Percentiles rank a stretch among this genome's conserved stretches.
These are phyloP conservation scores for Eucalyptus sp. DNA, from an alignment of 345 rosid species.

Conservation along the genomic window DNA sequence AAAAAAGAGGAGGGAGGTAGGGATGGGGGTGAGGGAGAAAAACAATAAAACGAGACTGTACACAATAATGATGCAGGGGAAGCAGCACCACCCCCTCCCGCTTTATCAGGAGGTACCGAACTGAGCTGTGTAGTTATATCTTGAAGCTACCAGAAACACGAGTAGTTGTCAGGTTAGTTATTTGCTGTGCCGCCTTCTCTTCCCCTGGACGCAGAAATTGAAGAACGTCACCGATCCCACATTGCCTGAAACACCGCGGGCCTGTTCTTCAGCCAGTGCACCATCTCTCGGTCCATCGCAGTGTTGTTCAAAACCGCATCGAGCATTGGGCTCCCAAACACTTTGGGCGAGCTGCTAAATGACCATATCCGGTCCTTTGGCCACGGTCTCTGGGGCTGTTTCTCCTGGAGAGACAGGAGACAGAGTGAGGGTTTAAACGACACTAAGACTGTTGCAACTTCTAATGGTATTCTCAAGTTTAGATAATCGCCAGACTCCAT, in stretches of 20 bases:
- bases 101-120: not conserved
- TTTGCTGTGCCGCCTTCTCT: not conserved
- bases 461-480: not conserved
- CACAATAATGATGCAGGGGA: not conserved
- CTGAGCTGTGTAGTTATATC: not conserved
- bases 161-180: not conserved
- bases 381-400: conserved; percentile 87
- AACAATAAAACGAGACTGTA: not conserved
- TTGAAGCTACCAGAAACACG: not conserved
- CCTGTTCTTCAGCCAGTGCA: conserved; percentile 90
- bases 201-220: not conserved
- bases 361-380: conserved; percentile 93
- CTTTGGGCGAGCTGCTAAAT: conserved; percentile 41
- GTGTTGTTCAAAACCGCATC: conserved; percentile 50
- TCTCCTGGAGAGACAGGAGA: conserved; percentile 39
- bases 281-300: conserved; percentile 63
- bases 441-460: not conserved
- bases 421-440: not conserved
- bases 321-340: conserved; percentile 92
- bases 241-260: conserved; percentile 48
- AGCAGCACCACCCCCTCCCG: not conserved
- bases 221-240: conserved; percentile 58
- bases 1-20: not conserved
- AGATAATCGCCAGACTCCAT: not conserved
- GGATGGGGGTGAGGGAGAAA: not conserved